Conservation (phyloP, 768 basidiomycete genomes). For the Leccinum arenicola region DNA sequence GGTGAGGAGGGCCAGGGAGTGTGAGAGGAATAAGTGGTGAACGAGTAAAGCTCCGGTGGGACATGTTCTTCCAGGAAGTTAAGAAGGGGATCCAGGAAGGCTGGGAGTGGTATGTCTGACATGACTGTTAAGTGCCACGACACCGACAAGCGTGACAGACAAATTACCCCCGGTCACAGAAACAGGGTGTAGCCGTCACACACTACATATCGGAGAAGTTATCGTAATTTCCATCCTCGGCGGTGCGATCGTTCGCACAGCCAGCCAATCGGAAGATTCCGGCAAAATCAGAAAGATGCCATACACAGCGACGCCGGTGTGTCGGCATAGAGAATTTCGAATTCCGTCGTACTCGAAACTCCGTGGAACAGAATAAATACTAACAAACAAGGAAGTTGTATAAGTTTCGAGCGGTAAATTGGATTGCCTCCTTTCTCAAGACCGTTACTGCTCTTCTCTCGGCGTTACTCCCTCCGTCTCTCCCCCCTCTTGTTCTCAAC, state of each 20-base stretch:
- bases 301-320: slow-evolving; percentile 9
- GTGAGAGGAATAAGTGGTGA: slow-evolving; percentile 50
- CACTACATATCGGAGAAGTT: not conserved
- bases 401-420: slow-evolving; percentile 31
- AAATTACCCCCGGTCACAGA: slow-evolving; percentile 15
- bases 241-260: slow-evolving; percentile 1
- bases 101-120: slow-evolving; percentile 40
- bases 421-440: slow-evolving; percentile 25
- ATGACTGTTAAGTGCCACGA: slow-evolving; percentile 24
- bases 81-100: slow-evolving; percentile 52
- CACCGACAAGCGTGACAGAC: slow-evolving; percentile 16
- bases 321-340: slow-evolving; percentile 16
- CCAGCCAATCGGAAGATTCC: slow-evolving; percentile 29
- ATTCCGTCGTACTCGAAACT: slow-evolving; percentile 17
- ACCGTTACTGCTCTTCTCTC: slow-evolving; percentile 11
- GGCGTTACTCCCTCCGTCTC: not conserved
- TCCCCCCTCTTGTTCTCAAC: slow-evolving; percentile 14
- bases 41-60: slow-evolving; percentile 53
- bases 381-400: slow-evolving; percentile 24
- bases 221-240: slow-evolving; percentile 9
- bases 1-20: slow-evolving; percentile 48
- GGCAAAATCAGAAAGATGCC: slow-evolving; percentile 9
- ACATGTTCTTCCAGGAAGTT: slow-evolving; percentile 52
- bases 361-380: slow-evolving; percentile 29
- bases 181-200: slow-evolving; percentile 9